These are phyloP conservation scores for Cytospora leucostoma DNA, from an alignment of 2,329 filamentous ascomycete genomes.

Conservation along the genomic window DNA sequence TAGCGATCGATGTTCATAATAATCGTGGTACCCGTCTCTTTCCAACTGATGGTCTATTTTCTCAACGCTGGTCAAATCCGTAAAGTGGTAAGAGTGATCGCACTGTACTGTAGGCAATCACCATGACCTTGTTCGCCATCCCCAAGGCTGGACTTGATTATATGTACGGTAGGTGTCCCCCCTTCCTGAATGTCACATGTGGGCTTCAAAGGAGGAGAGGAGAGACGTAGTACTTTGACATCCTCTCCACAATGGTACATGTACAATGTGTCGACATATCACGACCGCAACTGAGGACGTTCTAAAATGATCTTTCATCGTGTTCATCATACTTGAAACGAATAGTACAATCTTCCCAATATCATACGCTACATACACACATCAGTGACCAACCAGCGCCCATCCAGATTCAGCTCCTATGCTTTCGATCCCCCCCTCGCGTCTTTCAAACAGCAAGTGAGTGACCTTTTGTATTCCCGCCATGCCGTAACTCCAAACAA, in stretches of 20 bases:
- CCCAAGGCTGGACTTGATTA: no score
- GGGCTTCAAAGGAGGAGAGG: no score
- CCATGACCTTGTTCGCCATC: no score
- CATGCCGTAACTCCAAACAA: background rate
- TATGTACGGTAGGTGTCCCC: no score
- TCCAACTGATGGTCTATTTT: background rate
- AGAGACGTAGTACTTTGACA: background rate
- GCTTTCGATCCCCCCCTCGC: background rate
- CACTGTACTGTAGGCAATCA: no score
- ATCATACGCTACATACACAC: background rate
- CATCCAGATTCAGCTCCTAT: background rate
- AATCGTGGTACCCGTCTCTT: background rate
- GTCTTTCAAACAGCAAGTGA: background rate
- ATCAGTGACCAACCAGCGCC: background rate
- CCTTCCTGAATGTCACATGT: no score
- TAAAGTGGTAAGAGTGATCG: background rate
- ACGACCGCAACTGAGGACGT: background rate
- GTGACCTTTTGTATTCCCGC: background rate
- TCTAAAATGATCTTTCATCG: background rate
- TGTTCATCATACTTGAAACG: background rate
- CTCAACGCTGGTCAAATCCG: background rate
- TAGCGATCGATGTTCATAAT: background rate
- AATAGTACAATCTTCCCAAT: background rate
- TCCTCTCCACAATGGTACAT: background rate
- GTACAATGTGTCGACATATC: background rate